Conservation (phyloP, 345 rosid genomes). For the Corchorus capsularis region DNA sequence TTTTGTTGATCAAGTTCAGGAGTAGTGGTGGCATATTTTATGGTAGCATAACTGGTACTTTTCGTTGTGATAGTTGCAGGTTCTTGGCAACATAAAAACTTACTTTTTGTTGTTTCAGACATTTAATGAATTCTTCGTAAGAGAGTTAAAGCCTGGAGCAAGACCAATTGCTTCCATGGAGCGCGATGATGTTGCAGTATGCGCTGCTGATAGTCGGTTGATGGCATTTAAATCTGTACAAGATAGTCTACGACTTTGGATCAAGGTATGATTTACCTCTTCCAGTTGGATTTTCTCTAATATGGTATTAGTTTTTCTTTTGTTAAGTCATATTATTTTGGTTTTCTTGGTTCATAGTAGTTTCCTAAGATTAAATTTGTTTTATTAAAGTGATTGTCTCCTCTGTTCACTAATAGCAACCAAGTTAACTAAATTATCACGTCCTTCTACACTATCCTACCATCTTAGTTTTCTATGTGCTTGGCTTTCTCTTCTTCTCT, state of each 20-base stretch:
- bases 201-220: slow-evolving; percentile 88
- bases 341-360: not conserved
- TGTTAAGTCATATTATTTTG: not conserved
- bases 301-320: not conserved
- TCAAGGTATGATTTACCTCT: slow-evolving; percentile 55
- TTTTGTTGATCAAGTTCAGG: not conserved
- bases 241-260: slow-evolving; percentile 81
- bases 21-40: not conserved
- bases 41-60: not conserved
- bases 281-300: slow-evolving; percentile 10
- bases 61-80: not conserved
- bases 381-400: not conserved
- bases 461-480: not conserved
- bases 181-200: slow-evolving; percentile 62
- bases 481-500: slow-evolving; percentile 7
- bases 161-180: slow-evolving; percentile 65
- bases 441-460: not conserved
- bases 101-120: slow-evolving; percentile 49
- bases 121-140: slow-evolving; percentile 86
- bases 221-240: slow-evolving; percentile 72
- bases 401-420: no score
- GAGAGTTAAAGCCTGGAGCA: slow-evolving; percentile 82
- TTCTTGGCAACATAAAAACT: not conserved
- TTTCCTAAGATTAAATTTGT: not conserved
- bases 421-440: not conserved